Conservation (phyloP, 257 asterid species). For the Petunia axillaris region DNA sequence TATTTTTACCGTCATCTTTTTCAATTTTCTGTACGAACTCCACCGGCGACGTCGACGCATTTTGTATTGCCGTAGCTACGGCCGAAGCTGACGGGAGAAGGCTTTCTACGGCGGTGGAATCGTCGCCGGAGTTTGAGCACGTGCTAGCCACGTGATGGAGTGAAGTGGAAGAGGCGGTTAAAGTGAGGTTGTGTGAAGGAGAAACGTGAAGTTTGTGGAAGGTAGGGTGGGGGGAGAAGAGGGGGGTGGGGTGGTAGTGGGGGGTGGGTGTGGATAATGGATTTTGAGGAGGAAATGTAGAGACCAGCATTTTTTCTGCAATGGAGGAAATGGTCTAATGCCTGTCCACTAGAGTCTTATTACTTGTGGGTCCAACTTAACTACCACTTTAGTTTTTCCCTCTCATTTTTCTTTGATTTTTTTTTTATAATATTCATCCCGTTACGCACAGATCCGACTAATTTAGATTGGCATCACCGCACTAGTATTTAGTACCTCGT, state of each 20-base stretch:
- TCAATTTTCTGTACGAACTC: conserved; percentile 78
- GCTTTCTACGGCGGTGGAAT: conserved; percentile 30
- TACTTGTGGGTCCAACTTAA: conserved; percentile 7
- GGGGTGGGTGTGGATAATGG: conserved; percentile 37
- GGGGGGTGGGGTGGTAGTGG: conserved; percentile 40
- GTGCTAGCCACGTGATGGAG: conserved; percentile 61
- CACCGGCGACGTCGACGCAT: conserved; percentile 88
- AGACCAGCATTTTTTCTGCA: conserved; percentile 56
- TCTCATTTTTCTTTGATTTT: background rate
- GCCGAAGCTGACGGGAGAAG: conserved; percentile 84
- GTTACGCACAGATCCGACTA: too few species aligned
- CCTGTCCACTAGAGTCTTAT: conserved; percentile 18
- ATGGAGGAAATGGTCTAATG: background rate
- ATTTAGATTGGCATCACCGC: too few species aligned
- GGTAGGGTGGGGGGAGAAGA: conserved; percentile 34
- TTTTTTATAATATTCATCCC: background rate
- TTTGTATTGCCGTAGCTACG: conserved; percentile 65
- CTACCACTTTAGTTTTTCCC: background rate
- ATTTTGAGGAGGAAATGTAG: conserved; percentile 59
- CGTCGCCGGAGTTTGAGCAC: conserved; percentile 33
- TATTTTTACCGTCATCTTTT: conserved; percentile 43
- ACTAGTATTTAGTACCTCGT: too few species aligned
- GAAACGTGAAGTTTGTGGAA: conserved; percentile 38
- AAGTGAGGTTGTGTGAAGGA: conserved; percentile 30
- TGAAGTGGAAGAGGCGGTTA: conserved; percentile 39